Percentiles rank a stretch among this genome's conserved stretches.
These are phyloP conservation scores for Mucor indicus DNA, from an alignment of 371 early-diverging fungal genomes.

Conservation along the genomic window DNA sequence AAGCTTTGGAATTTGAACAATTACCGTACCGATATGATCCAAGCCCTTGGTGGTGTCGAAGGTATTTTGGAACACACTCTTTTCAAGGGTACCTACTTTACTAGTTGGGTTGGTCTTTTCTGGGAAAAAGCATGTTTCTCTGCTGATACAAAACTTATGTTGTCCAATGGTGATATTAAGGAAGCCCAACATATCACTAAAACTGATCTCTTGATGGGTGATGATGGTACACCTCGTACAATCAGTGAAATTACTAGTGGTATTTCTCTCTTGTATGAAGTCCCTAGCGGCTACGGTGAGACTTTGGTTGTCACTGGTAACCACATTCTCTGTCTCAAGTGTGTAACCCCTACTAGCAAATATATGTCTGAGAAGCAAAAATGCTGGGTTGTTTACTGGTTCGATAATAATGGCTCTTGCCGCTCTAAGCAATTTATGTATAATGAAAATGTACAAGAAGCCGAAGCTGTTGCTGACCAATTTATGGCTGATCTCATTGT, in stretches of 20 bases:
- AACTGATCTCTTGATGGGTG: conserved; percentile 48
- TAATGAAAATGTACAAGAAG: too few relatives aligned
- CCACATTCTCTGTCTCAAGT: conserved; percentile 41
- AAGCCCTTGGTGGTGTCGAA: conserved; percentile 98
- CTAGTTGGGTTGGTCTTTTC: conserved; percentile 98
- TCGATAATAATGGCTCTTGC: not conserved
- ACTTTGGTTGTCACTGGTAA: conserved; percentile 39
- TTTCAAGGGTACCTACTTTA: conserved; percentile 96
- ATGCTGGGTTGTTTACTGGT: conserved; percentile 1
- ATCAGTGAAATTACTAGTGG: conserved; percentile 31
- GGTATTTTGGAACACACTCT: conserved; percentile 98
- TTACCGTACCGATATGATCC: conserved; percentile 98
- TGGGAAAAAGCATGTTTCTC: conserved; percentile 85
- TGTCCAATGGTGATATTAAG: conserved; percentile 20
- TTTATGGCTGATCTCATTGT: not conserved
- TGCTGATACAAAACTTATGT: conserved; percentile 32
- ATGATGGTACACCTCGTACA: conserved; percentile 38
- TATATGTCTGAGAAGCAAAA: not conserved
- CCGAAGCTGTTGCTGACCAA: not conserved
- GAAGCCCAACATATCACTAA: conserved; percentile 27
- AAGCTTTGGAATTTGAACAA: conserved; percentile 96
- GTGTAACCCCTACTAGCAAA: not conserved
- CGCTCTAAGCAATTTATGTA: not conserved
- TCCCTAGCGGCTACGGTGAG: conserved; percentile 7
- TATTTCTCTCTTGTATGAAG: conserved; percentile 21